These are phyloP conservation scores for Thermomucor indicae-seudaticae DNA, from an alignment of 371 early-diverging fungal species.

Conservation along the genomic window DNA sequence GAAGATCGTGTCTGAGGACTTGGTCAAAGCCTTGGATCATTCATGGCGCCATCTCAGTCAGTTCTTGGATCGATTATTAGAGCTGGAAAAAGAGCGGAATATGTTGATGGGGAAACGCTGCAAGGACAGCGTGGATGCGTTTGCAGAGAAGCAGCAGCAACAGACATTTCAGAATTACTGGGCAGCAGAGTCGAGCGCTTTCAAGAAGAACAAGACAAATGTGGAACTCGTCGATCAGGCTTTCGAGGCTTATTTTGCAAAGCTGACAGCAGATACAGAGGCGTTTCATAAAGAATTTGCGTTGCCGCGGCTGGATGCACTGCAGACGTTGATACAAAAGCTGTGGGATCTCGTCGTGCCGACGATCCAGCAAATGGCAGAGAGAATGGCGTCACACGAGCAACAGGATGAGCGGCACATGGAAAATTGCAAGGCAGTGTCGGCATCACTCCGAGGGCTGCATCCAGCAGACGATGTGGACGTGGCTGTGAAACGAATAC, in stretches of 20 bases:
- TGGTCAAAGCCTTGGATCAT: constrained; percentile 22
- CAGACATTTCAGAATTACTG: constrained; percentile 31
- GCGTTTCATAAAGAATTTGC: constrained; percentile 28
- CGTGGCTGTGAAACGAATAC: constrained; percentile 11
- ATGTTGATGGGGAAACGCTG: constrained; percentile 33
- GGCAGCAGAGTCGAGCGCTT: constrained; percentile 4
- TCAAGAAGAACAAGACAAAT: constrained; percentile 5
- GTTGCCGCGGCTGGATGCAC: constrained; percentile 18
- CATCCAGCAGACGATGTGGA: constrained; percentile 21
- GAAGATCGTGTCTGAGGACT: constrained; percentile 29
- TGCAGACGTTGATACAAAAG: constrained; percentile 21
- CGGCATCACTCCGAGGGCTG: constrained; percentile 14
- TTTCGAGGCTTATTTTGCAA: constrained; percentile 46
- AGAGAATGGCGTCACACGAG: constrained; percentile 26
- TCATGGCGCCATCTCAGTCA: constrained; percentile 47
- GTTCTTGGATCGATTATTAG: constrained; percentile 37
- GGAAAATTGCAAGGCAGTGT: constrained; percentile 21
- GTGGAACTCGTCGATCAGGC: constrained; percentile 52
- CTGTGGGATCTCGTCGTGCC: constrained; percentile 37
- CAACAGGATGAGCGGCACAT: constrained; percentile 11
- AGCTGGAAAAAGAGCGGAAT: constrained; percentile 27
- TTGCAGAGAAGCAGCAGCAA: constrained; percentile 19
- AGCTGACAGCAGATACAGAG: constrained; percentile 8
- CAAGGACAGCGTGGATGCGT: constrained; percentile 26
- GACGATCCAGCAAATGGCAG: constrained; percentile 36